phyloP scores from a whole-genome alignment of 257 asterid species.

The Paulownia fortunei region DNA sequence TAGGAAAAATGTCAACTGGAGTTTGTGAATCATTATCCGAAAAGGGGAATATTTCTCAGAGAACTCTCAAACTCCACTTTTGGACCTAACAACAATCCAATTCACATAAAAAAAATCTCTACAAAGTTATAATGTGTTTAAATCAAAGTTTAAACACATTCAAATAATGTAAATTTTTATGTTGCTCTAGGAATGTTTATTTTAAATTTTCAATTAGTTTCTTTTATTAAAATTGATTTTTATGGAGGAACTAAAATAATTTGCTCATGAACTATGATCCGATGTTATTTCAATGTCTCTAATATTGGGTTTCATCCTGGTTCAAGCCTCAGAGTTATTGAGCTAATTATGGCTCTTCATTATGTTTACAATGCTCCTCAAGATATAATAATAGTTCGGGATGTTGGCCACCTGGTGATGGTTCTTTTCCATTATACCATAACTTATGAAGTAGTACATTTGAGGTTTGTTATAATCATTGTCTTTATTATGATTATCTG shows the following conservation, averaged over 20 bases:
- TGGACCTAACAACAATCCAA: slow-evolving; percentile 90
- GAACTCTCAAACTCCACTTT: slow-evolving; percentile 92
- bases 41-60: slow-evolving; percentile 80
- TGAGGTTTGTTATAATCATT: background rate
- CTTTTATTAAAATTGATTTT: background rate
- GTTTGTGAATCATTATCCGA: slow-evolving; percentile 77
- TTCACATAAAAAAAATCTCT: slow-evolving; percentile 95
- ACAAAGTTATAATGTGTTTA: slow-evolving; percentile 52
- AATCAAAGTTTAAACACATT: background rate
- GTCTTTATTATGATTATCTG: slow-evolving; percentile 18
- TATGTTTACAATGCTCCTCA: slow-evolving; percentile 89
- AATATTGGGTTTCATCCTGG: slow-evolving; percentile 98
- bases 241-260: slow-evolving; percentile 86
- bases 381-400: slow-evolving; percentile 94
- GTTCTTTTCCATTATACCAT: background rate
- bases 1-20: slow-evolving; percentile 53
- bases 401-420: slow-evolving; percentile 96
- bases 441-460: too few relatives aligned
- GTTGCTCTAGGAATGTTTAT: too few relatives aligned
- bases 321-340: slow-evolving; percentile 94
- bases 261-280: slow-evolving; percentile 85
- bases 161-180: background rate
- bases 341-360: slow-evolving; percentile 96
- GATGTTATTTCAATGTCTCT: slow-evolving; percentile 93
- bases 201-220: background rate